These are phyloP conservation scores for Zasmidium citrigriseum DNA, from an alignment of 2,329 filamentous ascomycete species.

Conservation along the genomic window DNA sequence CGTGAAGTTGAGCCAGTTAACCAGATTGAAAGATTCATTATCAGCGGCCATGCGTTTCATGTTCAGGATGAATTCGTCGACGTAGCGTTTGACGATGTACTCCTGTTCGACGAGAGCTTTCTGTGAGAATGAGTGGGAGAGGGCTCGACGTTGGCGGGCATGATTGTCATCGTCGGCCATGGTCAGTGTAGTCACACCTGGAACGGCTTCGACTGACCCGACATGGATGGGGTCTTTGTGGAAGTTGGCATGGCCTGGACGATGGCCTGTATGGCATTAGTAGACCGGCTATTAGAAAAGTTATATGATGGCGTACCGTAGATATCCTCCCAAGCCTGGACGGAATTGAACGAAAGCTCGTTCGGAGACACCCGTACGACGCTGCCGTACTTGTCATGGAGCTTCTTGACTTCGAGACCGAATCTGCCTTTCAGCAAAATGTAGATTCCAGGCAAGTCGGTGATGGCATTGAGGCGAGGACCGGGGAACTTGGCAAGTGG, in stretches of 20 bases:
- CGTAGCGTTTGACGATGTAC: constrained; percentile 38
- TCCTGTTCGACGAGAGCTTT: constrained; percentile 44
- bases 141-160: constrained; percentile 38
- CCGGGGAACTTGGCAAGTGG: constrained; percentile 46
- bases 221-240: constrained; percentile 39
- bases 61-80: constrained; percentile 40
- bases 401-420: constrained; percentile 42
- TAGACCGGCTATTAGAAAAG: constrained; percentile 29
- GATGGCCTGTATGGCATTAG: constrained; percentile 37
- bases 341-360: constrained; percentile 5
- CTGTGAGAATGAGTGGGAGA: constrained; percentile 44
- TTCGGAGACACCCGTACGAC: constrained; percentile 8
- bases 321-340: constrained; percentile 9
- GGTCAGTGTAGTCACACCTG: constrained; percentile 32
- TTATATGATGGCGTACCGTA: constrained; percentile 38
- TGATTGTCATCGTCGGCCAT: constrained; percentile 40
- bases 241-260: constrained; percentile 26
- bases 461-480: constrained; percentile 33
- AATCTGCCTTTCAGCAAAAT: constrained; percentile 22
- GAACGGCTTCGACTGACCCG: constrained; percentile 35
- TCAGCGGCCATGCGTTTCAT: constrained; percentile 32
- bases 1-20: constrained; percentile 35
- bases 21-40: constrained; percentile 21
- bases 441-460: constrained; percentile 19
- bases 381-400: constrained; percentile 43